Evolutionary conservation across 768 basidiomycete species (phyloP), one percentile per base, ranked within the genome.

Genomic region (Sarcomyxa edulis): DNA sequence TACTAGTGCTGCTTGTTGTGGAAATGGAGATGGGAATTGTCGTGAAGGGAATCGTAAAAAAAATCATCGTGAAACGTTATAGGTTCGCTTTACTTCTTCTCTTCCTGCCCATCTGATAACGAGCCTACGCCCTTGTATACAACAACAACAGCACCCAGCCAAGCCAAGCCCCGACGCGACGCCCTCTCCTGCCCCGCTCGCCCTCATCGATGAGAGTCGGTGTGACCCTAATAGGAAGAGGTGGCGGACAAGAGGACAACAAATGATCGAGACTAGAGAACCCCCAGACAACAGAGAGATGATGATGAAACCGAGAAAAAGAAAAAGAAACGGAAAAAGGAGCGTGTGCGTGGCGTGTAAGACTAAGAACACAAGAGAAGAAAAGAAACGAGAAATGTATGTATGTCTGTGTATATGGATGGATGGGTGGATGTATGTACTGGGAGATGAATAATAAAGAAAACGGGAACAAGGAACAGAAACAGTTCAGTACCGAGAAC

Each of bases 121-220:
- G n/a, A n/a, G n/a, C n/a, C 25, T 32, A 36, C 33, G 22, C 35
- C 43, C 32, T 36, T 34, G 42, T 44, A 45, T 36, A 32, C 35
- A 30, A 39, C 23, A 38, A 20, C 40, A 37, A 32, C 45, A n/a
- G 40, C 46, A 48, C 28, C 18, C 46, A 43, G 38, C 43, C 49
- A 45, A 49, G 40, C 41, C 45, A 51, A 21, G 35, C 44, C 35
- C 59, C 61, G 56, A 65, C 74, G 65, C 68, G 76, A 65, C 66
- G 82, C 83, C 82, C 83, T 86, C 84, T 85, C 76, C 66, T 63
- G 64, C 57, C 70, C 61, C 65, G 53, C 82, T 61, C 74, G 64
- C 81, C 81, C 77, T 71, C 73, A n/a, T n/a, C n/a, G n/a, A n/a
- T n/a, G n/a, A 38, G 45, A 53, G 54, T 45, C 42, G 44, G 43